Percentiles rank a stretch among this genome's conserved stretches.
Conservation (phyloP, 768 basidiomycete species). For the Clathrus columnatus region DNA sequence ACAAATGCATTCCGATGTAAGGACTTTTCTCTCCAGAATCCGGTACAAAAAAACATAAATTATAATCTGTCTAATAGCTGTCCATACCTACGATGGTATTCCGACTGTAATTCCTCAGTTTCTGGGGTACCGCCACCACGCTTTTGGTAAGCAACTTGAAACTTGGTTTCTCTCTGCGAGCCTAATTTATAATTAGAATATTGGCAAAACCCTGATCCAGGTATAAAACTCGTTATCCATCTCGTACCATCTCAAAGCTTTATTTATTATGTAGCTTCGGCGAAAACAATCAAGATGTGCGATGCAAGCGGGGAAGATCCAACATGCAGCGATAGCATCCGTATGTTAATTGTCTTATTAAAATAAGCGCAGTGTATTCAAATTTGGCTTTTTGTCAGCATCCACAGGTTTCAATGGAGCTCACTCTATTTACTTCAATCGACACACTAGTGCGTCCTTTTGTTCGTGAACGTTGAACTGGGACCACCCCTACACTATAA, state of each 20-base stretch:
- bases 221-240: constrained; percentile 18
- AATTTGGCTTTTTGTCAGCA: background rate
- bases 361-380: background rate
- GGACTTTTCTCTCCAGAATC: constrained; percentile 28
- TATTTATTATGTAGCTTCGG: constrained; percentile 15
- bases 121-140: constrained; percentile 40
- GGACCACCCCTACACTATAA: no score
- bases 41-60: constrained; percentile 21
- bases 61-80: constrained; percentile 21
- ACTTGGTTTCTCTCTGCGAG: constrained; percentile 14
- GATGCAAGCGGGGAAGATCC: constrained; percentile 39
- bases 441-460: background rate
- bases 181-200: constrained; percentile 29
- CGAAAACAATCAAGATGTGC: constrained; percentile 29
- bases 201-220: constrained; percentile 41
- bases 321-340: constrained; percentile 38
- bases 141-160: background rate
- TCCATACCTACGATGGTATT: constrained; percentile 43
- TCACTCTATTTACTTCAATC: background rate
- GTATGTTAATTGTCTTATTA: constrained; percentile 21
- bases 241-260: background rate
- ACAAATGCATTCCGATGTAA: background rate
- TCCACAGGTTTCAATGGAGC: background rate
- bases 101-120: constrained; percentile 39
- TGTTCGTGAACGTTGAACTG: no score